phyloP scores from a whole-genome alignment of 352 stramenopile genomes.

The Phytophthora pistaciae region DNA sequence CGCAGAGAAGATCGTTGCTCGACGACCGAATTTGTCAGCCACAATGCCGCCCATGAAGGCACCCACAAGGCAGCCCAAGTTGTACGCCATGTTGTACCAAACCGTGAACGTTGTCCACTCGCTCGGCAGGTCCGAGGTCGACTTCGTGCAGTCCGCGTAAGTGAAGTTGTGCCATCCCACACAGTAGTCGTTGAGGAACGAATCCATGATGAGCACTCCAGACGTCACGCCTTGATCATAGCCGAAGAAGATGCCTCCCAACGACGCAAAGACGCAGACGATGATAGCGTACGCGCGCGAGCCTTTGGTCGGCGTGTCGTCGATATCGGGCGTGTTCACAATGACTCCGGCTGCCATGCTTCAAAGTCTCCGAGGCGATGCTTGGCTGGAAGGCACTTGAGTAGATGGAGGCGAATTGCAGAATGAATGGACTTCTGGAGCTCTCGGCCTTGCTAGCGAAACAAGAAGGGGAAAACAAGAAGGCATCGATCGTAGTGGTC shows the following conservation, averaged over 20 bases:
- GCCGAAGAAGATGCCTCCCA: slow-evolving; percentile 40
- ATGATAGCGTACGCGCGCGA: slow-evolving; percentile 45
- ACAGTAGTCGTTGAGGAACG: slow-evolving; percentile 52
- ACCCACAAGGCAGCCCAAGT: slow-evolving; percentile 42
- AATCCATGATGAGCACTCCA: slow-evolving; percentile 51
- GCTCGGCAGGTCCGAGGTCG: slow-evolving; percentile 25
- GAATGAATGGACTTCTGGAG: slow-evolving; percentile 15
- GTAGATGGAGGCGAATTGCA: slow-evolving; percentile 23
- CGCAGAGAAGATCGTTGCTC: slow-evolving; percentile 40
- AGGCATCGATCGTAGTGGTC: background rate
- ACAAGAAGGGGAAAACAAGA: background rate
- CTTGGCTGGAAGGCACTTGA: slow-evolving; percentile 12
- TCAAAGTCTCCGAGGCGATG: background rate
- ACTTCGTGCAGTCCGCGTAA: slow-evolving; percentile 30
- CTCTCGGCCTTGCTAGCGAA: background rate
- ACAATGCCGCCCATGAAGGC: slow-evolving; percentile 44
- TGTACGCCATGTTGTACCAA: slow-evolving; percentile 50
- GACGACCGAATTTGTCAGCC: slow-evolving; percentile 41
- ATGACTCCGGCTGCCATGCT: slow-evolving; percentile 22
- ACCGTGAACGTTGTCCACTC: slow-evolving; percentile 47
- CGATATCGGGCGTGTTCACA: slow-evolving; percentile 20
- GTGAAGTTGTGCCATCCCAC: slow-evolving; percentile 43
- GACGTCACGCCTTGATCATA: slow-evolving; percentile 50
- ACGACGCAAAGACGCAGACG: slow-evolving; percentile 38
- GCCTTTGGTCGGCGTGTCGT: slow-evolving; percentile 41